Percentiles rank a stretch among this genome's conserved stretches.
These are phyloP conservation scores for Prototheca cutis DNA, from an alignment of 163 green algal genomes.

Conservation along the genomic window DNA sequence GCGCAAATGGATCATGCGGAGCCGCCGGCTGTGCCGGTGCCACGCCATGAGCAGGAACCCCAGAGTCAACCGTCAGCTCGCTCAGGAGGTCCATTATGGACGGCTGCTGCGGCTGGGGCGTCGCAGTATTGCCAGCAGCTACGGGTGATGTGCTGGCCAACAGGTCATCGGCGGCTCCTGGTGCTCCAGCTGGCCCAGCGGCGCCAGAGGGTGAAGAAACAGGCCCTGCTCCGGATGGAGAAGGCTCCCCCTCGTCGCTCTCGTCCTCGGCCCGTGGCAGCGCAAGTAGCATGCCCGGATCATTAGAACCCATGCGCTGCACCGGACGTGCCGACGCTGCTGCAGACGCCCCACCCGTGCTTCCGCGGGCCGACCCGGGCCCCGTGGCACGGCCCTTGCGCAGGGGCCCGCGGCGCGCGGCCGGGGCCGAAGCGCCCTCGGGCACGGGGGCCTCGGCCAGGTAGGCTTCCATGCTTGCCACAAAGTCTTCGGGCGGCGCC, in stretches of 20 bases:
- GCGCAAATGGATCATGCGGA: neutral
- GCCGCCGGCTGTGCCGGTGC: neutral
- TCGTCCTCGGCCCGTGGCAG: too few relatives aligned
- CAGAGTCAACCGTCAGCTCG: too few relatives aligned
- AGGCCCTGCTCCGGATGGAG: too few relatives aligned
- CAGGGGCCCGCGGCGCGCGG: neutral
- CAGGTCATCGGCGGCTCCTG: neutral
- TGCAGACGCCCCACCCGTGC: too few relatives aligned
- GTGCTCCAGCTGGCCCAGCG: neutral
- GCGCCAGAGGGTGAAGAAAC: neutral
- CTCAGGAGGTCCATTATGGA: too few relatives aligned
- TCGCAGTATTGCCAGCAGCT: too few relatives aligned
- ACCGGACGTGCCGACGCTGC: too few relatives aligned
- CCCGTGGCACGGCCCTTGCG: neutral
- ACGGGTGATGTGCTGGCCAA: too few relatives aligned
- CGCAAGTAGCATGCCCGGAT: neutral
- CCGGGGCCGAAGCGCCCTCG: constrained; percentile 2
- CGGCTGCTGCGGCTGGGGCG: neutral
- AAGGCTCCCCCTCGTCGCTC: too few relatives aligned
- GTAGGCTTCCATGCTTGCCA: constrained; percentile 83
- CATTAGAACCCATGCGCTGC: neutral
- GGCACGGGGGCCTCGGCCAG: constrained; percentile 51
- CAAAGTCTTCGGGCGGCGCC: constrained; percentile 72
- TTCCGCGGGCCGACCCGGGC: too few relatives aligned
- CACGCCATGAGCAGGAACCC: too few relatives aligned